phyloP scores from a whole-genome alignment of 495 filamentous ascomycete species.

The Penicillium canescens region DNA sequence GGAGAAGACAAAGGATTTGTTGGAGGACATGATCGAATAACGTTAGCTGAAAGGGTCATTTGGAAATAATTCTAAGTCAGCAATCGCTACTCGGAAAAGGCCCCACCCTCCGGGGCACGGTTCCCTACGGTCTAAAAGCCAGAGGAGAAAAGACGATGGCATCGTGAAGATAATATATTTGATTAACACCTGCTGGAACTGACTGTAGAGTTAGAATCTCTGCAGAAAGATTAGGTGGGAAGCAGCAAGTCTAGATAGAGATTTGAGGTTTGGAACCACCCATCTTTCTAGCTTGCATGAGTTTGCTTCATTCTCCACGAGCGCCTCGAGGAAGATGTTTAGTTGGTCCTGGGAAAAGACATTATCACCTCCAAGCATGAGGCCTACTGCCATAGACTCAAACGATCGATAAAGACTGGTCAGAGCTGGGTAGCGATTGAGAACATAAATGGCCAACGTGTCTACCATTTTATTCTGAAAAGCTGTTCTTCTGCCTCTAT shows the following conservation, averaged over 20 bases:
- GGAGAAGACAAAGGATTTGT: too few relatives aligned
- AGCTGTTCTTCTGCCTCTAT: slow-evolving; percentile 11
- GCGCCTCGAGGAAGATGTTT: background rate
- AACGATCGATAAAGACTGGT: slow-evolving; percentile 2
- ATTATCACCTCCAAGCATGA: slow-evolving; percentile 10
- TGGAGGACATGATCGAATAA: too few relatives aligned
- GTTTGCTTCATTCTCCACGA: background rate
- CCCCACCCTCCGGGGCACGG: too few relatives aligned
- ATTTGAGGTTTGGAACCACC: slow-evolving; percentile 2
- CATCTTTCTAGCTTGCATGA: slow-evolving; percentile 5
- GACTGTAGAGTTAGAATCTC: background rate
- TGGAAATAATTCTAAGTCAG: too few relatives aligned
- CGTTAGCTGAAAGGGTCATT: too few relatives aligned
- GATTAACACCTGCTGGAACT: background rate
- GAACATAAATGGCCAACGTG: slow-evolving; percentile 10
- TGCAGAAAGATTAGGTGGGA: background rate
- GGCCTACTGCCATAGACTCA: slow-evolving; percentile 6
- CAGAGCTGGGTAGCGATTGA: slow-evolving; percentile 8
- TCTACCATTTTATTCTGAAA: slow-evolving; percentile 17
- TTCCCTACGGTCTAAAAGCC: slow-evolving; percentile 3
- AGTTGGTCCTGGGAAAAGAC: background rate
- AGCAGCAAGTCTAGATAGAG: slow-evolving; percentile 7
- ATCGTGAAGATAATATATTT: slow-evolving; percentile 1
- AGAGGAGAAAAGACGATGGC: background rate
- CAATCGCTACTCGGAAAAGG: too few relatives aligned